Evolutionary conservation across 345 rosid species (phyloP).

Genomic region (Moricandia arvensis): DNA sequence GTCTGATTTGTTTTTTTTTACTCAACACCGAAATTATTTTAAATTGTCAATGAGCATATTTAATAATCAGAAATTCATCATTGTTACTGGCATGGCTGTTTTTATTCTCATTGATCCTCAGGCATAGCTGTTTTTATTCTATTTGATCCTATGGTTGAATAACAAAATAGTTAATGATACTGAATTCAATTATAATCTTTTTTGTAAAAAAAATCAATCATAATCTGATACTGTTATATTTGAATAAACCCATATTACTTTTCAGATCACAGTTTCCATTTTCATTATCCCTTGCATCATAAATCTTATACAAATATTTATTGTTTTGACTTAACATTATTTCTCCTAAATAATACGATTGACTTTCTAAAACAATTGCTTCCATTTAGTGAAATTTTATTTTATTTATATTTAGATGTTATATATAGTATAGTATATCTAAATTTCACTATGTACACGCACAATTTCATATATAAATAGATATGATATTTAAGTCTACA

Average conservation of each 20-base stretch:
- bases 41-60: too few species aligned
- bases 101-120: neutral
- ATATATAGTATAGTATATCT: neutral
- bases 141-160: neutral
- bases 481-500: neutral
- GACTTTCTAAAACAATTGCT: neutral
- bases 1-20: too few species aligned
- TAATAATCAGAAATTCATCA: neutral
- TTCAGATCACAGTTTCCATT: neutral
- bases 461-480: slow-evolving; percentile 1
- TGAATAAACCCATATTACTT: neutral
- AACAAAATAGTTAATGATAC: neutral
- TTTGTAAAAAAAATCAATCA: too few species aligned
- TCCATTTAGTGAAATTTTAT: neutral
- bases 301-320: neutral
- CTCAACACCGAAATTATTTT: too few species aligned
- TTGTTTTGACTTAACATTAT: neutral
- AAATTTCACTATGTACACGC: neutral
- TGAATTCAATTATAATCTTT: neutral
- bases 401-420: neutral
- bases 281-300: neutral
- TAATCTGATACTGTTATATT: neutral
- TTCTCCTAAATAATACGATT: neutral
- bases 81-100: neutral
- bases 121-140: neutral